Evolutionary conservation across 1,284 basidiomycete species (phyloP), one percentile per base, ranked within the genome.

Genomic region (Schizopora paradoxa): DNA sequence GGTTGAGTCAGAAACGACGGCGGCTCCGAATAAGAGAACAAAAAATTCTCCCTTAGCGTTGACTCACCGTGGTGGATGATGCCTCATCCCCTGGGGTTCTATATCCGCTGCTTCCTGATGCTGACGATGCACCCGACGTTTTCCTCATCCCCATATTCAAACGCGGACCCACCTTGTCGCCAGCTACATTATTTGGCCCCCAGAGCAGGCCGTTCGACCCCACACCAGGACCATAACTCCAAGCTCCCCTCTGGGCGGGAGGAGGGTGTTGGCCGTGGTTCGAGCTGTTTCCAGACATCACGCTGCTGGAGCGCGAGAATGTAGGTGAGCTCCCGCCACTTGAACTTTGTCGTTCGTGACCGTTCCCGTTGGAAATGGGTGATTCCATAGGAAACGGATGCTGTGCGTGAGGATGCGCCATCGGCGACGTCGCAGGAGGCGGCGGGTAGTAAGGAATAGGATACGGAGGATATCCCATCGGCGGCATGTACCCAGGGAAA

Each of bases 41-140:
- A 41, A 50, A 41, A 36, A 19, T 39, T 47, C 37, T 54, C 51
- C 54, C 51, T 47, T 57, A 38, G 43, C 35, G 45, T 35, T 40
- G 34, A 71, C 86, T 76, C 62, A 88, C 86, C 47, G 82, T 71
- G 47, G 76, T 78, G 26, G 85, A 86, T 11, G 82, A 77, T 26
- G 77, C 76, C 52, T 89, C 86, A 59, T 89, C 86, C 43, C 75
- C 76, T 23, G 80, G 77, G 16, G 84, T 80, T 50, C 77, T 73
- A 48, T 76, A 70, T 21, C 74, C 72, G 42, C 69, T 64, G 54
- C 69, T 77, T 37, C 71, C 70, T 54, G 70, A 73, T 41, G 67
- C 65, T 41, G 57, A 68, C 51, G 77, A 74, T 25, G 69, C 66
- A 54, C 58, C 57, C 16, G 67, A 66, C 23, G 62, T 61, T 39